phyloP scores from a whole-genome alignment of 176 grass and related monocot genomes.

The Oryza glumipatula region DNA sequence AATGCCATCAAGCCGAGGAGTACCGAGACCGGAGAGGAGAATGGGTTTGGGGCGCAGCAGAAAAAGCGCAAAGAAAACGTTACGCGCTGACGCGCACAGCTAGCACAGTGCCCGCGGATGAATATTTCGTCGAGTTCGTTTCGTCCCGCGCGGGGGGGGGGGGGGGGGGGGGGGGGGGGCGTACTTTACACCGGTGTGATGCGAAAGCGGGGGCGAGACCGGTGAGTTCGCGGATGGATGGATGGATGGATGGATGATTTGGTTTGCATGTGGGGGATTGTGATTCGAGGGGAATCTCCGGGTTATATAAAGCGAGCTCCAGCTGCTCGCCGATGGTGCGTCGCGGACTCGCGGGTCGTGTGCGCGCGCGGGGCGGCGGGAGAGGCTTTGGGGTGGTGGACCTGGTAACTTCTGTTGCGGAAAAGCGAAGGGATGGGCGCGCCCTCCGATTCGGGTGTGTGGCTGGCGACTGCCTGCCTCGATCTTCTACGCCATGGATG shows the following conservation, averaged over 20 bases:
- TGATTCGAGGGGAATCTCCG: conserved; percentile 45
- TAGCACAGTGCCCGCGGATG: neutral
- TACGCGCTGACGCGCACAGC: neutral
- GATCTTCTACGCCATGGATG: conserved; percentile 9
- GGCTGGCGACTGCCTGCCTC: neutral
- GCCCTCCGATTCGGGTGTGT: conserved; percentile 1
- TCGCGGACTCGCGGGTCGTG: too few species aligned
- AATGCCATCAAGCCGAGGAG: conserved; percentile 45
- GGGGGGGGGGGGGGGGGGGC: too few species aligned
- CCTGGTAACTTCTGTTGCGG: conserved; percentile 40
- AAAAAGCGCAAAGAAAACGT: conserved; percentile 13
- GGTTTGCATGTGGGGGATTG: conserved; percentile 41
- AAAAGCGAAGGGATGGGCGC: conserved; percentile 44
- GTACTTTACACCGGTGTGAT: neutral
- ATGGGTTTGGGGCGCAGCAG: neutral
- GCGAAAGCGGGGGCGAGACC: neutral
- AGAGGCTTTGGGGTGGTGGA: neutral
- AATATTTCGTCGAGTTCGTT: neutral
- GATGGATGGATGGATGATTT: neutral
- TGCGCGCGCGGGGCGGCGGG: neutral
- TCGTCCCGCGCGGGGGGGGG: neutral
- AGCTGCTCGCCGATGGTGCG: neutral
- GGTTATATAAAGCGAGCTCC: conserved; percentile 21
- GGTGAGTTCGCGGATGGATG: neutral
- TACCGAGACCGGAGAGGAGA: neutral